Conservation (phyloP, 2,329 filamentous ascomycete genomes). For the Penicillium italicum region DNA sequence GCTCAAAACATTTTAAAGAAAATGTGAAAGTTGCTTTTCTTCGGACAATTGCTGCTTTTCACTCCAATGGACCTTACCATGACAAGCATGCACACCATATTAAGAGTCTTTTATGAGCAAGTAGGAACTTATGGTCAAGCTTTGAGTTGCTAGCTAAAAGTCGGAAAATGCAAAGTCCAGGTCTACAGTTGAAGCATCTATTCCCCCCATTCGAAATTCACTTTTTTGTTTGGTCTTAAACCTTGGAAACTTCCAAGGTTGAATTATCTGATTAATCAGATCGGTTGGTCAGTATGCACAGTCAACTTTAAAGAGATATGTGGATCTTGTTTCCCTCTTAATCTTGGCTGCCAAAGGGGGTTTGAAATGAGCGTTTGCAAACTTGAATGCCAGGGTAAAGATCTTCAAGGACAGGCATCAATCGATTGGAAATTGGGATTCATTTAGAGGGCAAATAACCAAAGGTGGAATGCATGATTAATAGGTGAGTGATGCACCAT, state of each 20-base stretch:
- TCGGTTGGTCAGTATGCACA: not conserved
- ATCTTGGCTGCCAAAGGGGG: not conserved
- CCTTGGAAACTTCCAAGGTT: not conserved
- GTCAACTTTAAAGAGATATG: not conserved
- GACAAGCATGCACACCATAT: not conserved
- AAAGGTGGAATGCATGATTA: not conserved
- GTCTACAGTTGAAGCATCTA: not conserved
- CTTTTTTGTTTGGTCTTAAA: not conserved
- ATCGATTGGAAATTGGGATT: not conserved
- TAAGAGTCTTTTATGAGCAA: not conserved
- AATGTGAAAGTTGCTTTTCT: not conserved
- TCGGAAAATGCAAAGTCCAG: not conserved
- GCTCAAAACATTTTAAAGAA: not conserved
- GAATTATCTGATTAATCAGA: not conserved
- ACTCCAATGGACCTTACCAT: not conserved
- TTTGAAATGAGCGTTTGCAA: not conserved
- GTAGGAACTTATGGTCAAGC: not conserved
- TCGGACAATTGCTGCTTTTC: not conserved
- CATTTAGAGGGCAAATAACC: not conserved
- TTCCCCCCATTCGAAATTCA: not conserved
- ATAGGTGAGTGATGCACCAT: slow-evolving; percentile 9
- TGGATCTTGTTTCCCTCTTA: not conserved
- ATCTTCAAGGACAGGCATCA: not conserved
- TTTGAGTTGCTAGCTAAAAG: not conserved
- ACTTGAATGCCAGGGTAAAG: not conserved